Conservation (phyloP, 805 yeast species). For the Pichia rugopelliculosa region DNA sequence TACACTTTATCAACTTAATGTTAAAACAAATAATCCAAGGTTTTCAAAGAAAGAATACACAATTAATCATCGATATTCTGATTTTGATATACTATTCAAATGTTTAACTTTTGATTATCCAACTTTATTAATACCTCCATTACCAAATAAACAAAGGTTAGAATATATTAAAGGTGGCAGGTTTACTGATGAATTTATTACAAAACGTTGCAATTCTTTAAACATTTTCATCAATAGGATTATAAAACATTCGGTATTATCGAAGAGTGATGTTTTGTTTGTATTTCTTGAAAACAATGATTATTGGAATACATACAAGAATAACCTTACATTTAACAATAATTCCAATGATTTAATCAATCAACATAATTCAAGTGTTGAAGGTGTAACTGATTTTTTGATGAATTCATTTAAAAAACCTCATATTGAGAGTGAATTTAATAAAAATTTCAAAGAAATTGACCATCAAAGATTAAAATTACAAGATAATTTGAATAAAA, state of each 20-base stretch:
- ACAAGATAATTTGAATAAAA: slow-evolving; percentile 71
- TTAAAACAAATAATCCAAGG: slow-evolving; percentile 56
- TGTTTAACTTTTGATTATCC: slow-evolving; percentile 74
- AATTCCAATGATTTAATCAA: slow-evolving; percentile 10
- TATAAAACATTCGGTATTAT: slow-evolving; percentile 64
- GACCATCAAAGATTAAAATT: slow-evolving; percentile 75
- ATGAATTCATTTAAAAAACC: slow-evolving; percentile 90
- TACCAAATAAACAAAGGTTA: slow-evolving; percentile 86
- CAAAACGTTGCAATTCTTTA: slow-evolving; percentile 72
- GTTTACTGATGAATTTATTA: slow-evolving; percentile 77
- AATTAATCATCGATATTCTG: slow-evolving; percentile 79
- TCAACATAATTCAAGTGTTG: slow-evolving; percentile 33
- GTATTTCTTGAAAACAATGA: slow-evolving; percentile 59
- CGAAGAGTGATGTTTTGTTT: slow-evolving; percentile 61
- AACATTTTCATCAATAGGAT: slow-evolving; percentile 69
- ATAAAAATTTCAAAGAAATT: slow-evolving; percentile 75
- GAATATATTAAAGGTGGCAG: slow-evolving; percentile 94
- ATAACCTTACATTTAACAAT: slow-evolving; percentile 38
- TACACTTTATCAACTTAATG: slow-evolving; percentile 62
- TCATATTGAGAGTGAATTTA: slow-evolving; percentile 43
- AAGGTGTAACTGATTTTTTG: slow-evolving; percentile 81
- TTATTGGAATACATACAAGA: slow-evolving; percentile 67
- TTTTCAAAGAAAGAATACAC: slow-evolving; percentile 38
- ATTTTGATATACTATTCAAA: slow-evolving; percentile 71
- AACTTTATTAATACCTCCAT: slow-evolving; percentile 81